These are phyloP conservation scores for Candida vartiovaarae DNA, from an alignment of 805 yeast genomes.

Conservation along the genomic window DNA sequence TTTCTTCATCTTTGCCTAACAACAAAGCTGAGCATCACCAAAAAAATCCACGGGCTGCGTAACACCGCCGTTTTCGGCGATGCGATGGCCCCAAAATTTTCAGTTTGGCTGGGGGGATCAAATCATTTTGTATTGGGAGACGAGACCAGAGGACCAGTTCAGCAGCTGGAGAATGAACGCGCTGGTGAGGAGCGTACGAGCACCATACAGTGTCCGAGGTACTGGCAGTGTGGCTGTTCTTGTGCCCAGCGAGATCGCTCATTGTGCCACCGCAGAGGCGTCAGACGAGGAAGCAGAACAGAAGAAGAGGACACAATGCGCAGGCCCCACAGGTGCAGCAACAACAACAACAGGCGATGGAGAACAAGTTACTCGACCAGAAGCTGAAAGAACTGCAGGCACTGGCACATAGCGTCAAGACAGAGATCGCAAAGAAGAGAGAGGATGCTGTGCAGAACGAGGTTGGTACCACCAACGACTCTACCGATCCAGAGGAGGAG, in stretches of 20 bases:
- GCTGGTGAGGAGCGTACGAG: too few species aligned
- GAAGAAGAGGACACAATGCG: background rate
- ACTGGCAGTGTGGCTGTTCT: background rate
- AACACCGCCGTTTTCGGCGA: background rate
- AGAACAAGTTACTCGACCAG: slow-evolving; percentile 8
- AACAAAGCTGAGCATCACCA: too few species aligned
- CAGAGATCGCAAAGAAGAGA: slow-evolving; percentile 8
- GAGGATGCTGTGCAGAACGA: slow-evolving; percentile 12
- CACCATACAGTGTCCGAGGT: too few species aligned
- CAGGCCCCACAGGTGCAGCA: background rate
- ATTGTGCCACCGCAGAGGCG: background rate
- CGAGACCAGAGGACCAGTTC: too few species aligned
- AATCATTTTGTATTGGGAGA: too few species aligned
- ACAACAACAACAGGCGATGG: background rate
- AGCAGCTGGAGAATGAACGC: too few species aligned
- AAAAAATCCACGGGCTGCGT: background rate
- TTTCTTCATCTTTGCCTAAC: too few species aligned
- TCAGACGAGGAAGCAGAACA: background rate
- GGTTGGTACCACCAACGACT: slow-evolving; percentile 7
- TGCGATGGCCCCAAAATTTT: too few species aligned
- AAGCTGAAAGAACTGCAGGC: slow-evolving; percentile 16
- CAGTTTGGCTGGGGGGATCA: too few species aligned
- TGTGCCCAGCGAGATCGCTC: background rate
- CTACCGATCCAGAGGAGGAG: slow-evolving; percentile 13
- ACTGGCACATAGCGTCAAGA: slow-evolving; percentile 10